These are phyloP conservation scores for Talaromyces nanjingensis DNA, from an alignment of 495 filamentous ascomycete species.

Conservation along the genomic window DNA sequence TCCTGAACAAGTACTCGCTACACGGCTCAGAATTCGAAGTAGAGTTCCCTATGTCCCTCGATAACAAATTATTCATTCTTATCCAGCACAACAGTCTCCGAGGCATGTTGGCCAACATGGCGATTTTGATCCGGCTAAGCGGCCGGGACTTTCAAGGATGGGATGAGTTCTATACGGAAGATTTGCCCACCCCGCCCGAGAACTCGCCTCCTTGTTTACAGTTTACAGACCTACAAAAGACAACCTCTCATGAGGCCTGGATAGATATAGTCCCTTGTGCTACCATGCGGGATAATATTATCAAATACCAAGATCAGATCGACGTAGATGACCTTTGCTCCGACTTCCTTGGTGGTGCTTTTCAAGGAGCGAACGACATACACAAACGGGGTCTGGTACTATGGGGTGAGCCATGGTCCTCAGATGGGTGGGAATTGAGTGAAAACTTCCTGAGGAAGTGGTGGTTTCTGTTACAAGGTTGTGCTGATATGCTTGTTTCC, in stretches of 20 bases:
- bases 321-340: constrained; percentile 36
- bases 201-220: constrained; percentile 7
- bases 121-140: background rate
- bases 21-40: background rate
- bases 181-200: background rate
- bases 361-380: background rate
- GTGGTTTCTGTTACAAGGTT: constrained; percentile 32
- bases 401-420: constrained; percentile 36
- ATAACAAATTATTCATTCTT: background rate
- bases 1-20: background rate
- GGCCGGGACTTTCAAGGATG: constrained; percentile 2
- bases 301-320: constrained; percentile 25
- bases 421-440: constrained; percentile 30
- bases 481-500: constrained; percentile 24
- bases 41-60: background rate
- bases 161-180: constrained; percentile 7
- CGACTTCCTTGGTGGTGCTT: constrained; percentile 22
- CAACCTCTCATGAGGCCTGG: constrained; percentile 31
- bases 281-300: constrained; percentile 29
- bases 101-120: constrained; percentile 4
- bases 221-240: constrained; percentile 27
- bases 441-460: constrained; percentile 29
- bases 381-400: constrained; percentile 21
- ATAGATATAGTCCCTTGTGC: constrained; percentile 32
- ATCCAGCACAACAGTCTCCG: constrained; percentile 2